Conservation (phyloP, 2,329 filamentous ascomycete species). For the Colletotrichum sp. region DNA sequence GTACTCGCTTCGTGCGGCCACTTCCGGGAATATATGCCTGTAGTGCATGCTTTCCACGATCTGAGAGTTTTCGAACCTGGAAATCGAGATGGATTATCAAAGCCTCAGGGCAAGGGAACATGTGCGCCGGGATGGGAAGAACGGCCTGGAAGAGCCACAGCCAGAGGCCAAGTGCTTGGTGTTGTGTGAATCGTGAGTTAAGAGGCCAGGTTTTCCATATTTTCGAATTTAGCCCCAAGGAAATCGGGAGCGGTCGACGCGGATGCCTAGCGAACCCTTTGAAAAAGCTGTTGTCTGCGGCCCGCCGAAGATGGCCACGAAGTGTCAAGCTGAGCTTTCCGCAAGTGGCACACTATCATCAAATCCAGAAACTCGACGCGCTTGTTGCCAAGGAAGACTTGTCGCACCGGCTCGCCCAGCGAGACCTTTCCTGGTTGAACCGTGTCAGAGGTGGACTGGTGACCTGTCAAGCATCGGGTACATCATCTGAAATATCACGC, state of each 20-base stretch:
- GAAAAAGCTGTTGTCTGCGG: not conserved
- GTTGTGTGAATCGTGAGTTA: not conserved
- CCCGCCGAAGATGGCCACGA: not conserved
- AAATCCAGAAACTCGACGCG: not conserved
- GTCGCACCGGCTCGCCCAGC: not conserved
- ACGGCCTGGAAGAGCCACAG: not conserved
- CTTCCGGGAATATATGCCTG: fast-evolving
- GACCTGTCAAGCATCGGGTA: not conserved
- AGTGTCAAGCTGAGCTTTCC: not conserved
- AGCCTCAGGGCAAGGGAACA: not conserved
- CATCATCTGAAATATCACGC: not conserved
- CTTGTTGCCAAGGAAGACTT: not conserved
- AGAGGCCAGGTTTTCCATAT: not conserved
- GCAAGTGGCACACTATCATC: not conserved
- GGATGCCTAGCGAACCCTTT: not conserved
- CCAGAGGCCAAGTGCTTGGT: not conserved
- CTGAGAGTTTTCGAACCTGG: not conserved
- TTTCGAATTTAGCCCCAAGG: not conserved
- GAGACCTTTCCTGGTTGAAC: not conserved
- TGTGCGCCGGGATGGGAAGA: not conserved
- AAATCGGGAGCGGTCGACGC: not conserved
- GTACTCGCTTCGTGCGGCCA: not conserved
- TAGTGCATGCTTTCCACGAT: not conserved
- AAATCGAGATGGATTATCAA: not conserved
- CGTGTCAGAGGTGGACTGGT: not conserved